phyloP scores from a whole-genome alignment of 2,329 filamentous ascomycete genomes.

The Daldinia eschscholtzii region DNA sequence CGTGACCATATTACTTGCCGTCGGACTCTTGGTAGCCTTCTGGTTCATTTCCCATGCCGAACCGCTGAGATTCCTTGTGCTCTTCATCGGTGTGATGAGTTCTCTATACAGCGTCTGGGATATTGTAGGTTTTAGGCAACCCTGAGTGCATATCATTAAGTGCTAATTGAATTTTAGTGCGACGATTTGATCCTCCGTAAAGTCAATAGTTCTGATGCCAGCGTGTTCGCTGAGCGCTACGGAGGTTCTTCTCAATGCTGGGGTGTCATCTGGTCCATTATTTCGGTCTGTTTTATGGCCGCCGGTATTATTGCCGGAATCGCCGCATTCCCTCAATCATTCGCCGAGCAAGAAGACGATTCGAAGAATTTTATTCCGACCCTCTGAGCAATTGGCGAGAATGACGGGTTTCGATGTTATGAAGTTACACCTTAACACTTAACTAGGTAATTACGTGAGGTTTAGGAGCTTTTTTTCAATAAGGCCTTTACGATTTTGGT shows the following conservation, averaged over 20 bases:
- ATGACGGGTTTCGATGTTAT: background rate
- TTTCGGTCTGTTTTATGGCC: slow-evolving; percentile 79
- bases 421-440: background rate
- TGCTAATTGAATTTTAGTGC: slow-evolving; percentile 60
- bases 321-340: slow-evolving; percentile 79
- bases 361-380: slow-evolving; percentile 44
- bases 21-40: slow-evolving; percentile 77
- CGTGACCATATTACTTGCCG: slow-evolving; percentile 74
- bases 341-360: slow-evolving; percentile 56
- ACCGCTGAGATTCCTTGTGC: slow-evolving; percentile 77
- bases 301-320: slow-evolving; percentile 80
- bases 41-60: slow-evolving; percentile 86
- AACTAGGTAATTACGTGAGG: background rate
- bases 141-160: background rate
- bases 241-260: slow-evolving; percentile 85
- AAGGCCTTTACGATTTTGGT: background rate
- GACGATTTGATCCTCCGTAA: slow-evolving; percentile 85
- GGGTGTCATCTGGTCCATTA: slow-evolving; percentile 82
- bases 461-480: background rate
- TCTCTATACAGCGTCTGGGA: slow-evolving; percentile 86
- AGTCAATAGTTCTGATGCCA: slow-evolving; percentile 83
- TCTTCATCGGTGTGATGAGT: slow-evolving; percentile 87
- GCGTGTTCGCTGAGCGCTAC: slow-evolving; percentile 81
- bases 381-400: slow-evolving; percentile 18
- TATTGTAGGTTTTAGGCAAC: slow-evolving; percentile 64